Base-by-base conservation (phyloP, 768 basidiomycete genomes). In the Chalciporus sphaerocephalus region DNA sequence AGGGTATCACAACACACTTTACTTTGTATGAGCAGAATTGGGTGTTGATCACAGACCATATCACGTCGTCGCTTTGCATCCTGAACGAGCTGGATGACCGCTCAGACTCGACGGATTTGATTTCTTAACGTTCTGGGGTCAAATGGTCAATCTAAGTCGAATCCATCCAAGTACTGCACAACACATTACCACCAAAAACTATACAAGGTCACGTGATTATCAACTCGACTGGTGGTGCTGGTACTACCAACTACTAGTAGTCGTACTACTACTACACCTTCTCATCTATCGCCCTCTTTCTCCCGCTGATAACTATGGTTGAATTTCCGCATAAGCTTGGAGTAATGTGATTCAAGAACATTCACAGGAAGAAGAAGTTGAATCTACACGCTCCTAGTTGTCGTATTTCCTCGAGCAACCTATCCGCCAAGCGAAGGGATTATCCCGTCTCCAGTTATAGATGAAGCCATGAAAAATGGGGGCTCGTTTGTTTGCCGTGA, bases 1-100 rank as follows among this genome's bases (percentile, higher is more conserved):
- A 45, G 37, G 9, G 23, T 28, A 18, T 74, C 90, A 64, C 57
- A 18, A 74, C 90, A 64, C 57, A 94, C 95, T 95, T 98, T 76
- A 99, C 94, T 87, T 97, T 98, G 70, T 95, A 99, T 0, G 95
- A 96, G 74, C 96, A 99, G 67, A 97, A 97, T 58, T 92, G 91
- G 46, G 81, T 78, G 68, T 91, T 92, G 63, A 94, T 92, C 23
- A 93, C 89, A 16, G 84, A 89, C 95, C 95, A 99, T 53, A 99
- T 97, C 53, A 97, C 88, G 70, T 98, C 95, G 87, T 99, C 95
- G 69, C 85, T 87, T 66, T 91, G 88, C 87, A 91, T 91, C 47
- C 40, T 60, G 39, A 23, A 30, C 10, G 20, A 27, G 18, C 20
- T 15, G 37, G 37, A 42, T 45, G 32, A 50, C 18, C 21, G 16